Evolutionary conservation across 2,329 filamentous ascomycete genomes (phyloP).

Genomic region (Paraphoma chrysanthemicola): DNA sequence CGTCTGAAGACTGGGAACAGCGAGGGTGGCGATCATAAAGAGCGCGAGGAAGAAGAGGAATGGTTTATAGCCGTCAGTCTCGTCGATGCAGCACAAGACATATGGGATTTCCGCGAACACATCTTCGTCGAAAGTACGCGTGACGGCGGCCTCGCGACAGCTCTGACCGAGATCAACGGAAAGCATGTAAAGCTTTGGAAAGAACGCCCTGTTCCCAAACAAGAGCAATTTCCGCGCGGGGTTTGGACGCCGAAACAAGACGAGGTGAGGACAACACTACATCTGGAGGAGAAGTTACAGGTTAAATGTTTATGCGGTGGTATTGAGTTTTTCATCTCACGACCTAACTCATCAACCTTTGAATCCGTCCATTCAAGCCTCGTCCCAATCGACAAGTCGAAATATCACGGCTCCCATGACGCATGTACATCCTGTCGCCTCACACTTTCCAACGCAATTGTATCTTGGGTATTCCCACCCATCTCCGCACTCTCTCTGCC

Average conservation of each 20-base stretch:
- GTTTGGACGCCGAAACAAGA: not conserved
- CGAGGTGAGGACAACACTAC: not conserved
- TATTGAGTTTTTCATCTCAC: not conserved
- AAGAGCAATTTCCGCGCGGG: not conserved
- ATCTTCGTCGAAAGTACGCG: slow-evolving; percentile 40
- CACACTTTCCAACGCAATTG: slow-evolving; percentile 27
- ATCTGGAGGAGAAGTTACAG: not conserved
- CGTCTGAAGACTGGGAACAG: not conserved
- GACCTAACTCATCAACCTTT: not conserved
- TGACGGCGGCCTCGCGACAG: slow-evolving; percentile 49
- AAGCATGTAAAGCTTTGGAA: slow-evolving; percentile 37
- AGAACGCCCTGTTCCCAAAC: not conserved
- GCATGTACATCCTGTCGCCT: slow-evolving; percentile 51
- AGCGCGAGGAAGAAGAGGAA: not conserved
- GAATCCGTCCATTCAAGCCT: not conserved
- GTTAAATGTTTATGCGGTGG: not conserved
- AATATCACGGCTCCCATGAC: not conserved
- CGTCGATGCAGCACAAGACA: slow-evolving; percentile 33
- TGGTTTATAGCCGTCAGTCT: slow-evolving; percentile 36
- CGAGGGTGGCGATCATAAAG: not conserved
- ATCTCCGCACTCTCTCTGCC: not conserved
- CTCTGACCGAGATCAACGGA: slow-evolving; percentile 32
- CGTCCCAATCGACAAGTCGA: not conserved
- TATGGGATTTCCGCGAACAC: slow-evolving; percentile 39
- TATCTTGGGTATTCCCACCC: slow-evolving; percentile 2